Conservation (phyloP, 192 early-diverging fungal genomes). For the Linnemannia hyalina region DNA sequence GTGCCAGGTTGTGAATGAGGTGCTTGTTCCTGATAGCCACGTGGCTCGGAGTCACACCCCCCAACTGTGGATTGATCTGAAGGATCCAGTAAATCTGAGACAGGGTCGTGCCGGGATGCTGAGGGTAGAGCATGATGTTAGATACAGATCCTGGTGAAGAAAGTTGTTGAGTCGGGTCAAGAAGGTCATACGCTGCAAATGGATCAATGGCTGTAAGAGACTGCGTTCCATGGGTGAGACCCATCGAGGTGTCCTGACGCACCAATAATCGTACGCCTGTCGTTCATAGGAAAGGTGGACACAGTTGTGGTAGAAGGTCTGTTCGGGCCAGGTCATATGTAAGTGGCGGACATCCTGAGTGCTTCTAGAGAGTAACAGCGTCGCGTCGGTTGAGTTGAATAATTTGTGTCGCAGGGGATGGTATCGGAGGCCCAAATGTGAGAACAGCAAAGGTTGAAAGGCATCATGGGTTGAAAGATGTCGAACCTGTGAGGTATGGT, state of each 20-base stretch:
- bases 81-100: background rate
- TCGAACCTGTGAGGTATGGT: background rate
- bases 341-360: background rate
- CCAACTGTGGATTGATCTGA: background rate
- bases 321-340: background rate
- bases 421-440: background rate
- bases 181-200: background rate
- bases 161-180: background rate
- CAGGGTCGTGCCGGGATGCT: background rate
- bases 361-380: background rate
- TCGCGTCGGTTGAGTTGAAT: background rate
- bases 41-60: background rate
- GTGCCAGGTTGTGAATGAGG: background rate
- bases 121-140: background rate
- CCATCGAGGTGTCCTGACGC: background rate
- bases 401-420: background rate
- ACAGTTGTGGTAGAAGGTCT: background rate
- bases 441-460: background rate
- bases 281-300: background rate
- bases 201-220: background rate
- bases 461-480: background rate
- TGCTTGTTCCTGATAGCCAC: background rate
- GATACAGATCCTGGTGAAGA: background rate
- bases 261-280: background rate
- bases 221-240: background rate